phyloP scores from a whole-genome alignment of 305 asterid species.

The Fraxinus angustifolia region DNA sequence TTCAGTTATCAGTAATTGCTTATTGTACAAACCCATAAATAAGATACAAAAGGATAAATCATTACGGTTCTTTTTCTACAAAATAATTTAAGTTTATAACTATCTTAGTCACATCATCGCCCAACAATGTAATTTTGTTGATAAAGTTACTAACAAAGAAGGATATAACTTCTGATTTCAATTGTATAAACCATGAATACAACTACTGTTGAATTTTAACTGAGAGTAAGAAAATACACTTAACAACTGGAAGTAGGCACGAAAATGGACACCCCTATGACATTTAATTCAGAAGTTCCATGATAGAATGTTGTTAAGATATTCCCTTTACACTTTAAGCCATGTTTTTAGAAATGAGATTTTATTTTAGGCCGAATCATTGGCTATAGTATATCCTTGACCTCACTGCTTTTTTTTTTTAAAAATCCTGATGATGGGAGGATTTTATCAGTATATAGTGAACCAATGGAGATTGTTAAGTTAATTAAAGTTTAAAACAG shows the following conservation, averaged over 20 bases:
- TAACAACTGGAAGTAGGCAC: background rate
- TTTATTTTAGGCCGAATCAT: background rate
- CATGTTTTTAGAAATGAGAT: background rate
- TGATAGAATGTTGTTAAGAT: background rate
- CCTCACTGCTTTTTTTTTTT: background rate
- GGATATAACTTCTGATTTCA: background rate
- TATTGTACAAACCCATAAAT: background rate
- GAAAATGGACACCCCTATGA: background rate
- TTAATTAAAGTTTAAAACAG: background rate
- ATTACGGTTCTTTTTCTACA: background rate
- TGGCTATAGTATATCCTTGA: background rate
- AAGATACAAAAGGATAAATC: background rate
- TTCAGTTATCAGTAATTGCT: conserved; percentile 4
- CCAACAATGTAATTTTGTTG: background rate
- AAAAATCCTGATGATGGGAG: background rate
- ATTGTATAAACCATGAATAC: background rate
- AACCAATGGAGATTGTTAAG: background rate
- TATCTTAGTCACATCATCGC: background rate
- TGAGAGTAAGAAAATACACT: background rate
- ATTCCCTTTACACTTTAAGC: background rate
- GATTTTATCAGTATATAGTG: background rate
- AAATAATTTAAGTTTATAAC: background rate
- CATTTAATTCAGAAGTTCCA: background rate
- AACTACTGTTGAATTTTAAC: background rate
- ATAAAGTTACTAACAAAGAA: background rate